Evolutionary conservation across 1,284 basidiomycete genomes (phyloP), one percentile per base, ranked within the genome.

Genomic region (Trichosporon faecale): DNA sequence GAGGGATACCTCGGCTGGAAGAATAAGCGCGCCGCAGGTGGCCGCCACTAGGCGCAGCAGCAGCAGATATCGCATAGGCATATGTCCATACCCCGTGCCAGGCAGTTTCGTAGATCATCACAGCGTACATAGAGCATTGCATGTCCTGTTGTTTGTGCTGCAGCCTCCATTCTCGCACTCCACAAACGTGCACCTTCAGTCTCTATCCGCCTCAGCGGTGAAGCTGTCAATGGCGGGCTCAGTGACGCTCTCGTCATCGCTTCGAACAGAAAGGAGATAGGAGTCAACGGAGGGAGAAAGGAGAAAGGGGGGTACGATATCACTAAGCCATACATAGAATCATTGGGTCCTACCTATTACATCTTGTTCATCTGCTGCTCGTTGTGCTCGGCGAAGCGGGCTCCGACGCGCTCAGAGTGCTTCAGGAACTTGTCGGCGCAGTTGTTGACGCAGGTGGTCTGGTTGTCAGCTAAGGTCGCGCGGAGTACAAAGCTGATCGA

Each of bases 361-460:
- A 40, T 37, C 21, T 64, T 37, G 49, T 60, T 65, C 67, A 68
- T 68, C 37, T 68, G 67, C 49, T 68, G 61, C 70, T 93, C 92
- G 78, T 94, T 95, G 74, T 91, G 86, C 82, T 95, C 93, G 67
- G 92, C 91, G 82, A 97, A 98, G 67, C 95, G 88, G 27, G 94
- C 91, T 5, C 94, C 94, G 1, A 97, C 91, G 69, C 95, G 88
- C 83, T 98, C 95, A 29, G 94, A 96, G 83, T 98, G 94, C 83
- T 98, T 98, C 80, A 98, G 86, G 86, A 97, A 98, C 85, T 98
- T 99, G 86, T 97, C 95, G 52, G 87, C 86, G 83, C 88, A 89
- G 82, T 88, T 87, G 70, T 85, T 82, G 25, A 88, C 86, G 78
- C 88, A 89, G 21, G 85, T 85, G 69, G 85, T 84, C 87, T 88